Evolutionary conservation across 805 yeast genomes (phyloP), one percentile per base, ranked within the genome.

Genomic region (Sporopachydermia lactativora): DNA sequence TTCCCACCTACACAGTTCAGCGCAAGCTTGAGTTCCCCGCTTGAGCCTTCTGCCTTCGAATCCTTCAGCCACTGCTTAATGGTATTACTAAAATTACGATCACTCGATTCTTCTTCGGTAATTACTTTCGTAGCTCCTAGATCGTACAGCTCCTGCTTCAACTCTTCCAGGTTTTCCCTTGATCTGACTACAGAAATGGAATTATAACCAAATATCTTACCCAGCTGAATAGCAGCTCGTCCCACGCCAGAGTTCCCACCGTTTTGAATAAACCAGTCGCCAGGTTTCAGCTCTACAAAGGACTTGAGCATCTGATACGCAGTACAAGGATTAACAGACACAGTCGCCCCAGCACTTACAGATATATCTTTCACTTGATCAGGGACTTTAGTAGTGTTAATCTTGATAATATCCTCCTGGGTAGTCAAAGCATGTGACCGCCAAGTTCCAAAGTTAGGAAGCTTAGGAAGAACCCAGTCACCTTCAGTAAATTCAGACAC

Each of bases 211-310:
- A 80, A 67, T 18, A 76, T 65, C 47, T 74, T 73, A 19, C 83
- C 95, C 41, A 92, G 73, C 60, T 92, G 99, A 39, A 85, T 70
- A 4, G 95, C 97, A 50, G 81, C 77, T 49, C 85, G 76, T 4
- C 96, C 95, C 6, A 92, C 99, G 18, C 92, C 94, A 4, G 95
- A 84, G 49, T 85, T 92, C 28, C 95, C 97, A 19, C 96, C 98
- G 52, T 89, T 92, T 62, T 92, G 97, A 46, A 92, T 77, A 47
- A 92, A 73, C 95, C 95, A 92, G 57, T 88, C 67, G 15, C 84
- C 84, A 2, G 75, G 70, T 43, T 65, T 58, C 52, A 81, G 60
- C 42, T 73, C 66, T 40, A 62, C 73, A 57, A 74, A 81, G 58
- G 79, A 71, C 14, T 80, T 75, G 46, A 89, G 77, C 82, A 92